A percentile compares a stretch with the other conserved stretches of the same genome.
Evolutionary conservation across 805 yeast genomes (phyloP).

Genomic region (Danielia oregonensis): DNA sequence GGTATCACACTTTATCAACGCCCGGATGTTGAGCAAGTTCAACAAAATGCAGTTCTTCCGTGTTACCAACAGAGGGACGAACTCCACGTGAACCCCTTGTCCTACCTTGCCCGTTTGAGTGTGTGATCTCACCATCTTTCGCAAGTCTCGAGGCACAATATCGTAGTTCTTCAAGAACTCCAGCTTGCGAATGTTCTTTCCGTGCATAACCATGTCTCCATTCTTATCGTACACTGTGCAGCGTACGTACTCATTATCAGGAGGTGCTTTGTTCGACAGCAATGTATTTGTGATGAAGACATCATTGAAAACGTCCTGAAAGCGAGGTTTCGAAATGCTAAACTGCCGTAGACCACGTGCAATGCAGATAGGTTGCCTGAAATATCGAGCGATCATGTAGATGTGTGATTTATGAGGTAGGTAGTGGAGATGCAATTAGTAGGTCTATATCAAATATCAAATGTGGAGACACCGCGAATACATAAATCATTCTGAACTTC

Average conservation of each 20-base stretch:
- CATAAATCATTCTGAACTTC: too few species aligned
- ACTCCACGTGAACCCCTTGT: conserved; percentile 35
- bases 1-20: conserved; percentile 49
- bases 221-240: conserved; percentile 47
- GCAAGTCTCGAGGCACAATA: conserved; percentile 55
- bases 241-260: conserved; percentile 35
- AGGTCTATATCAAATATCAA: too few species aligned
- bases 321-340: not conserved
- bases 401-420: not conserved
- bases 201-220: conserved; percentile 43
- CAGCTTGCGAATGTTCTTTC: conserved; percentile 41
- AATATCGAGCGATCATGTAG: too few species aligned
- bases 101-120: conserved; percentile 6
- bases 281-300: conserved; percentile 15
- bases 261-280: conserved; percentile 13
- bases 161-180: conserved; percentile 44
- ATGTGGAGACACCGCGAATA: too few species aligned
- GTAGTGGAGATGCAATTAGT: not conserved
- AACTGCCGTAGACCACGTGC: not conserved
- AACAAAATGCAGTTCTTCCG: conserved; percentile 45
- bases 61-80: conserved; percentile 54
- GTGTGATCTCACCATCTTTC: conserved; percentile 41
- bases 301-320: conserved; percentile 9
- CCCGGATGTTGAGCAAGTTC: conserved; percentile 47
- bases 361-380: too few species aligned